Evolutionary conservation across 306 rosid species (phyloP), one percentile per base, ranked within the genome.

Genomic region (Dalbergia cultrata): DNA sequence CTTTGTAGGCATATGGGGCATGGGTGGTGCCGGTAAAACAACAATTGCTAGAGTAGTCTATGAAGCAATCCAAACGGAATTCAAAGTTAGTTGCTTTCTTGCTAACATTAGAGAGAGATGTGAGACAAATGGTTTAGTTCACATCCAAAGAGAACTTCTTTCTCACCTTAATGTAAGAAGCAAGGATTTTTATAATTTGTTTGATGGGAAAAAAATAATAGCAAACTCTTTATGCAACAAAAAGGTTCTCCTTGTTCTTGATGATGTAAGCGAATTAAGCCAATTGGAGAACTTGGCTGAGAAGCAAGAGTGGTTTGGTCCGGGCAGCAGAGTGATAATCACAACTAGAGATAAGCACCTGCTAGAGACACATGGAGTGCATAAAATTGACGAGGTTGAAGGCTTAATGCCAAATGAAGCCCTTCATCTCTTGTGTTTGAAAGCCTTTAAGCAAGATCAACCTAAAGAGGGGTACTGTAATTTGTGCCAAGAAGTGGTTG

Each of bases 1-100:
- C 70, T 81, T 85, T 9, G 63, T 85, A 52, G 86, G 88, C 45
- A 85, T 85, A 67, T 74, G 83, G 81, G 88, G 88, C 52, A 85
- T 73, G 84, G 79, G 86, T 0, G 81, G 81, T 8, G 73, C 78
- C 19, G 83, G 86, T 4, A 83, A 83, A 44, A 72, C 86, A 22
- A 83, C 83, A 4, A n/a, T 78, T 45, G 89, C 89, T 5, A 74
- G 82, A 68, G 14, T 17, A 47, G 65, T 82, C 18, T 82, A 82
- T 14, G 76, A 85, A 13, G 26, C 68, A 19, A 70, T 80, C 52
- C 17, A 65, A 85, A 34, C 8, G 41, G 14, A 74, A 0, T 62
- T 63, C 70, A 16, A 67, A 7, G 65, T 44, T 63, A 75, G 75
- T 80, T 78, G 84, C 79, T 85, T 85, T 54, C 62, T 85, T 62